Conservation (phyloP, 371 early-diverging fungal genomes). For the Zychaea mexicana region DNA sequence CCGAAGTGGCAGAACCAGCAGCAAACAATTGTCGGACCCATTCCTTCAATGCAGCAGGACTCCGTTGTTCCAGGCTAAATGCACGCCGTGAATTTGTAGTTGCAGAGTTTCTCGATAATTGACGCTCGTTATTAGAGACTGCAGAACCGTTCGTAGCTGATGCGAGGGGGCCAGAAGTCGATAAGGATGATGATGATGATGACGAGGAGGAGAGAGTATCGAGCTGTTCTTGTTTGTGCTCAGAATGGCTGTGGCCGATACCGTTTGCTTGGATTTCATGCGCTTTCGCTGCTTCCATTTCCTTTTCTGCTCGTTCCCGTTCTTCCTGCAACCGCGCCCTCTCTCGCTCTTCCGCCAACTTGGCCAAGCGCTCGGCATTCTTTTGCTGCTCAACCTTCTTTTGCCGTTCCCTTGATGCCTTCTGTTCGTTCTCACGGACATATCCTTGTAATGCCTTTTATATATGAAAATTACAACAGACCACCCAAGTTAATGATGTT, state of each 20-base stretch:
- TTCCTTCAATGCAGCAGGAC: constrained; percentile 17
- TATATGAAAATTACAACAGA: neutral
- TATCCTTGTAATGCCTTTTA: neutral
- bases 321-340: constrained; percentile 14
- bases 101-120: neutral
- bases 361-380: constrained; percentile 7
- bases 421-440: neutral
- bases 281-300: constrained; percentile 5
- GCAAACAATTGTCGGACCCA: constrained; percentile 29
- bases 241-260: too few species aligned
- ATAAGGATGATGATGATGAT: neutral
- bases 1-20: constrained; percentile 20
- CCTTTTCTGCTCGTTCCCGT: constrained; percentile 14
- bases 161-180: neutral
- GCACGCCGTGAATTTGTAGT: neutral
- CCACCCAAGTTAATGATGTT: neutral
- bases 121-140: constrained; percentile 11
- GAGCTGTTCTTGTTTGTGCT: constrained; percentile 6
- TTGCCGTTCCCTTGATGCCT: constrained; percentile 16
- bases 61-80: neutral
- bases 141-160: too few species aligned
- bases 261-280: neutral
- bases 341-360: constrained; percentile 11
- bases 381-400: constrained; percentile 16
- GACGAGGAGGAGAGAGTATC: neutral